Conservation (phyloP, 805 yeast species). For the Candida andamanensis region DNA sequence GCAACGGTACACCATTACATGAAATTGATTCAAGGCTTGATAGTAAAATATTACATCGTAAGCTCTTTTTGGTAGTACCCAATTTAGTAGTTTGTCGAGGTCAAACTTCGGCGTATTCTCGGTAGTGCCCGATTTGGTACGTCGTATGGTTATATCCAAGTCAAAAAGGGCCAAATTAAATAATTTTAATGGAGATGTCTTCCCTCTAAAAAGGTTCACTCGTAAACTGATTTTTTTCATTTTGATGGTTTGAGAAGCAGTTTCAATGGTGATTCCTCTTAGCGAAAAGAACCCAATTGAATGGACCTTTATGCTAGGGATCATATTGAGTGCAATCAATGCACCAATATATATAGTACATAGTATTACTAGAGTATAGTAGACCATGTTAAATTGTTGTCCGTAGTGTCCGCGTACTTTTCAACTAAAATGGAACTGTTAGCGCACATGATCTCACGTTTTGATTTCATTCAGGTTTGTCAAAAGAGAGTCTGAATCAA, state of each 20-base stretch:
- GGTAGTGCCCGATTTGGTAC: not conserved
- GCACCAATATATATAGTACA: constrained; percentile 14
- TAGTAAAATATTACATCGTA: constrained; percentile 16
- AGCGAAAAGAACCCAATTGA: constrained; percentile 28
- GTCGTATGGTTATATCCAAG: not conserved
- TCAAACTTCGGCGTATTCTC: too few species aligned
- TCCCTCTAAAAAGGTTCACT: constrained; percentile 18
- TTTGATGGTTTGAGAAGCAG: constrained; percentile 11
- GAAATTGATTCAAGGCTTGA: constrained; percentile 19
- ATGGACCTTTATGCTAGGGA: constrained; percentile 23
- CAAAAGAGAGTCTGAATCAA: too few species aligned
- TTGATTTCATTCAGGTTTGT: too few species aligned
- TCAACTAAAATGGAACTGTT: too few species aligned
- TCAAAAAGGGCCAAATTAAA: constrained; percentile 23
- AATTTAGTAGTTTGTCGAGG: constrained; percentile 8
- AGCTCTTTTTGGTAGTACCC: constrained; percentile 15
- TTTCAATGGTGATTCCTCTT: constrained; percentile 18
- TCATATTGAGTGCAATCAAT: constrained; percentile 17
- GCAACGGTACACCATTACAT: constrained; percentile 14
- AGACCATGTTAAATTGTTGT: too few species aligned
- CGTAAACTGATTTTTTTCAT: constrained; percentile 17
- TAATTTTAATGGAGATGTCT: constrained; percentile 21
- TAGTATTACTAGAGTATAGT: too few species aligned
- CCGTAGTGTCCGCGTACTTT: too few species aligned
- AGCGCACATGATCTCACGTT: too few species aligned